phyloP scores from a whole-genome alignment of 2,329 filamentous ascomycete genomes.

The Penicillium capsulatum region DNA sequence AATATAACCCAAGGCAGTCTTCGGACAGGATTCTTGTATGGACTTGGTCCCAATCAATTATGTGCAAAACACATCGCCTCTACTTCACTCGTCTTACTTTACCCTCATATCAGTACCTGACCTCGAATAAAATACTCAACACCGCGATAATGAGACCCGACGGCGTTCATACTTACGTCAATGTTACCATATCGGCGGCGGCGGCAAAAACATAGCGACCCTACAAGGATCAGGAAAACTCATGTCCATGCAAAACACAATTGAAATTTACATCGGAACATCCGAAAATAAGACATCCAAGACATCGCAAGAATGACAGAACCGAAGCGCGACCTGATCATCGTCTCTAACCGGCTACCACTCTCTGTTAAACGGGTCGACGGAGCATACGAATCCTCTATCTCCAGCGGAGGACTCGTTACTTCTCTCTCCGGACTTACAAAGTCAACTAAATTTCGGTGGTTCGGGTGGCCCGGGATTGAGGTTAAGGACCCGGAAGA shows the following conservation, averaged over 20 bases:
- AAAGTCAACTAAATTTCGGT: conserved; percentile 85
- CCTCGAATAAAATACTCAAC: too few relatives aligned
- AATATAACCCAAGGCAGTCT: too few relatives aligned
- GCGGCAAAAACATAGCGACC: neutral
- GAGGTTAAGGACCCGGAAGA: conserved; percentile 74
- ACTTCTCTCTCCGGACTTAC: conserved; percentile 82
- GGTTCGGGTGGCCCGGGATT: conserved; percentile 94
- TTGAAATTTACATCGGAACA: too few relatives aligned
- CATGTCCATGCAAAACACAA: too few relatives aligned
- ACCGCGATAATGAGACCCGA: too few relatives aligned
- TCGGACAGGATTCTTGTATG: too few relatives aligned
- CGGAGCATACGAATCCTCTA: conserved; percentile 75
- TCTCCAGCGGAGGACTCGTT: conserved; percentile 88
- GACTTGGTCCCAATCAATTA: too few relatives aligned
- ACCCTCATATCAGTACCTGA: too few relatives aligned
- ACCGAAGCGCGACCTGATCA: conserved; percentile 46
- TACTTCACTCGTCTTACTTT: too few relatives aligned
- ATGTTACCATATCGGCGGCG: neutral
- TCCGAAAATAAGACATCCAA: neutral
- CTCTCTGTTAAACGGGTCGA: conserved; percentile 86
- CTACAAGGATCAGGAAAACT: too few relatives aligned
- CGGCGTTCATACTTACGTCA: neutral
- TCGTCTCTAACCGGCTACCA: conserved; percentile 87
- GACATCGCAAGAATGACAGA: conserved; percentile 9
- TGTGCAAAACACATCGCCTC: too few relatives aligned